Evolutionary conservation across 2,329 filamentous ascomycete species (phyloP).

Genomic region (Pseudogymnoascus sp.): DNA sequence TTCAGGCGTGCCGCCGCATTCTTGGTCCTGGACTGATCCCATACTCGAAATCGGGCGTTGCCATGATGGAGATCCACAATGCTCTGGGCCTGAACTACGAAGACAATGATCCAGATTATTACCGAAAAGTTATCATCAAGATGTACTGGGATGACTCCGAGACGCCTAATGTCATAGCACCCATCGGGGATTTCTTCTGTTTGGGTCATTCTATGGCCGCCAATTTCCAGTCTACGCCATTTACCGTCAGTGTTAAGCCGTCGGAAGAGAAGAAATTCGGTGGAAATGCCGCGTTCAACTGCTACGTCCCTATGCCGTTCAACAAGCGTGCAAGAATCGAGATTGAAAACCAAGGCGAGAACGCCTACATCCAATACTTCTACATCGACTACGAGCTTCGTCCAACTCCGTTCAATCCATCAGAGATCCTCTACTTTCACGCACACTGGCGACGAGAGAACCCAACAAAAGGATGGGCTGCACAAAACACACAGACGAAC

Average conservation of each 20-base stretch:
- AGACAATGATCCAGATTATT: constrained; percentile 29
- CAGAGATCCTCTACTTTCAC: constrained; percentile 29
- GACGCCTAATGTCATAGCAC: constrained; percentile 26
- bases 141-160: constrained; percentile 31
- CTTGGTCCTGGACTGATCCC: constrained; percentile 28
- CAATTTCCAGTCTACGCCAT: constrained; percentile 29
- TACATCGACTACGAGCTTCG: constrained; percentile 30
- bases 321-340: constrained; percentile 30
- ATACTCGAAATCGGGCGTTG: constrained; percentile 29
- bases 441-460: constrained; percentile 29
- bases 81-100: constrained; percentile 28
- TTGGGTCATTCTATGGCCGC: constrained; percentile 28
- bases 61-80: constrained; percentile 30
- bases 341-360: constrained; percentile 29
- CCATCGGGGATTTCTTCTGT: constrained; percentile 29
- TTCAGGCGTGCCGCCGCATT: constrained; percentile 29
- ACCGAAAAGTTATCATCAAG: constrained; percentile 29
- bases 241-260: constrained; percentile 28
- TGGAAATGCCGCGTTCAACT: constrained; percentile 29
- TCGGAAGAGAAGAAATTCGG: constrained; percentile 29
- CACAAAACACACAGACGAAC: constrained; percentile 26
- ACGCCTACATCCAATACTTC: constrained; percentile 30
- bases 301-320: constrained; percentile 29
- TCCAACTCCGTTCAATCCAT: constrained; percentile 19
- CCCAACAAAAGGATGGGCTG: constrained; percentile 29